Percentiles rank a stretch among this genome's conserved stretches.
phyloP scores from a whole-genome alignment of 2,329 filamentous ascomycete species.

The Trichoderma lentiforme region DNA sequence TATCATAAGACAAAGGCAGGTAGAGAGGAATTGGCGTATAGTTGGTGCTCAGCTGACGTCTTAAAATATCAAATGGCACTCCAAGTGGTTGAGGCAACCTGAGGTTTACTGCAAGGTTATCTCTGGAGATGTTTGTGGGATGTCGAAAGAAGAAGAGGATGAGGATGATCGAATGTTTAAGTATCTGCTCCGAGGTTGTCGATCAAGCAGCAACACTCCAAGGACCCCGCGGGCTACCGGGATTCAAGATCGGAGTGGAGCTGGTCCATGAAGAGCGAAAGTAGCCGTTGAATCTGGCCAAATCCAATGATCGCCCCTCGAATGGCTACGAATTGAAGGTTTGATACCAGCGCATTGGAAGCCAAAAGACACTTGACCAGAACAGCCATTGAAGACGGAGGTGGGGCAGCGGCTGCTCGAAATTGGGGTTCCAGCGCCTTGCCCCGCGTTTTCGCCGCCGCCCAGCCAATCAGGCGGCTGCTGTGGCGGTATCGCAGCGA shows the following conservation, averaged over 20 bases:
- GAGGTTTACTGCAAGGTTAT: not conserved
- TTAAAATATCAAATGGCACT: not conserved
- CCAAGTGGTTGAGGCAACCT: not conserved
- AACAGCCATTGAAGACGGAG: not conserved
- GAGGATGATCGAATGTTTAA: not conserved
- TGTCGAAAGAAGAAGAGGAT: not conserved
- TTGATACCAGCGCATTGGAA: not conserved
- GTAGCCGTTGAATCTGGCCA: not conserved
- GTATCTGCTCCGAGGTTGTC: not conserved
- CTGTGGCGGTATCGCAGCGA: not conserved
- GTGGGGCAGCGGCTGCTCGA: not conserved
- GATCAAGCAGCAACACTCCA: not conserved
- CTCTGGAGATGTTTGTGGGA: not conserved
- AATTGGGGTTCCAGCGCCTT: not conserved
- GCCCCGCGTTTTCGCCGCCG: slow-evolving; percentile 3
- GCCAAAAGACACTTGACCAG: not conserved
- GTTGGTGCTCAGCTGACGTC: not conserved
- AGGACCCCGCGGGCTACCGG: not conserved
- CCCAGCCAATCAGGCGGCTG: not conserved
- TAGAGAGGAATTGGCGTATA: not conserved
- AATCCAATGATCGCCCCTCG: not conserved
- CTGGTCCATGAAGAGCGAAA: not conserved
- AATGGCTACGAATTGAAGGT: not conserved
- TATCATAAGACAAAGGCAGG: not conserved
- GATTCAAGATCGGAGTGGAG: not conserved